These are phyloP conservation scores for Phaeophleospora eucalypticola DNA, from an alignment of 2,329 filamentous ascomycete genomes.

Conservation along the genomic window DNA sequence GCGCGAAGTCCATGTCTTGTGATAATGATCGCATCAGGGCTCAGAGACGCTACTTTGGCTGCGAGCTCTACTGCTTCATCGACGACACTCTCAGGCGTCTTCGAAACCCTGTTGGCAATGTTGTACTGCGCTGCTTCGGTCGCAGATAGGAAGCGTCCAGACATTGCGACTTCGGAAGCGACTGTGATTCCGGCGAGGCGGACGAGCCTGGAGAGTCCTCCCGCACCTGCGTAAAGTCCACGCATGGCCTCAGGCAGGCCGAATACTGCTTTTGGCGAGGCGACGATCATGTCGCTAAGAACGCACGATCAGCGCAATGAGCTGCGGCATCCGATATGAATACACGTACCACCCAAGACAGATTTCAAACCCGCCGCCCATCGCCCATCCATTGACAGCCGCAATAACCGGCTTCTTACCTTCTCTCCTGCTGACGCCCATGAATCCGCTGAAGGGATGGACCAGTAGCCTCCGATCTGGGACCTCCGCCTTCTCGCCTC, in stretches of 20 bases:
- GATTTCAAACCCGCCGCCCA: conserved; percentile 57
- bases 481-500: conserved; percentile 22
- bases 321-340: neutral
- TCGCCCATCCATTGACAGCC: conserved; percentile 55
- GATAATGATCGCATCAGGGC: conserved; percentile 39
- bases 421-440: conserved; percentile 51
- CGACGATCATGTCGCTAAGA: conserved; percentile 49
- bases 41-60: conserved; percentile 33
- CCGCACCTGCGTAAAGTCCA: conserved; percentile 52
- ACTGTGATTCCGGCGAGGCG: conserved; percentile 47
- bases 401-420: conserved; percentile 61
- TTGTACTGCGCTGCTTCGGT: conserved; percentile 42
- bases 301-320: neutral
- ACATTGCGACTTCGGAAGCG: conserved; percentile 49
- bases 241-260: conserved; percentile 52
- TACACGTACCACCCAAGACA: conserved; percentile 44
- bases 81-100: conserved; percentile 34
- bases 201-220: conserved; percentile 50
- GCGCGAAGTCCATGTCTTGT: conserved; percentile 39
- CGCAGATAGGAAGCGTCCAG: conserved; percentile 45
- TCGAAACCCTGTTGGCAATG: conserved; percentile 40
- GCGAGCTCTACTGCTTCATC: conserved; percentile 38
- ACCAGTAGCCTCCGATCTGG: conserved; percentile 21
- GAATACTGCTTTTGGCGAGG: conserved; percentile 50
- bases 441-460: conserved; percentile 45